Evolutionary conservation across 768 basidiomycete genomes (phyloP).

Genomic region (Postia placenta): DNA sequence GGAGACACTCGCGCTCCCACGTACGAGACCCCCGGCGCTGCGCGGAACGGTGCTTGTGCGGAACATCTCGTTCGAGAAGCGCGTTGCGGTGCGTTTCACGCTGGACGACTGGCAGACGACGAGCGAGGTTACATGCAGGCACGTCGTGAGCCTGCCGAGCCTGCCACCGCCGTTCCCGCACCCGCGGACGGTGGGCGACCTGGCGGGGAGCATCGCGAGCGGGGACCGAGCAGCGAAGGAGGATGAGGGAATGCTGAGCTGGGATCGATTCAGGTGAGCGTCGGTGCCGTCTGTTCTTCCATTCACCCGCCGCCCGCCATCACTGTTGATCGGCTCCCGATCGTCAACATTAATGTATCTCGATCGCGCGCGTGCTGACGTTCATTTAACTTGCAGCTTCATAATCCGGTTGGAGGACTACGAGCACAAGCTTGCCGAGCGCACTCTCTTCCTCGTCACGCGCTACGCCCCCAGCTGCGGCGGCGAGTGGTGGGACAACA

Average conservation of each 20-base stretch:
- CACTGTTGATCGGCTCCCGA: not conserved
- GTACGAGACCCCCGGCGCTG: constrained; percentile 36
- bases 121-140: constrained; percentile 65
- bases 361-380: not conserved
- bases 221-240: constrained; percentile 19
- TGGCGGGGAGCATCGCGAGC: constrained; percentile 28
- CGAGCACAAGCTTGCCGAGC: constrained; percentile 37
- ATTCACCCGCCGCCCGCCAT: too few relatives aligned
- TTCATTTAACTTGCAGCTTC: constrained; percentile 29
- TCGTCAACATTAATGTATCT: not conserved
- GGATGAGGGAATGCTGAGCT: constrained; percentile 13
- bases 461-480: constrained; percentile 42
- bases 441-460: constrained; percentile 57
- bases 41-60: constrained; percentile 76
- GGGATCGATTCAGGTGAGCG: constrained; percentile 30
- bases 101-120: constrained; percentile 94
- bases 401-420: constrained; percentile 70
- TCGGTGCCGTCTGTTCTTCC: constrained; percentile 2
- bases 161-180: constrained; percentile 27
- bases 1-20: constrained; percentile 33
- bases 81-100: constrained; percentile 82
- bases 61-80: constrained; percentile 84
- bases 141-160: constrained; percentile 37
- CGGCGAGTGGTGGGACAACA: constrained; percentile 95
- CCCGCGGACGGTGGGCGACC: constrained; percentile 31